A percentile compares a stretch with the other conserved stretches of the same genome.
These are phyloP conservation scores for Pyrenopolyporus hunteri DNA, from an alignment of 495 filamentous ascomycete species.

Conservation along the genomic window DNA sequence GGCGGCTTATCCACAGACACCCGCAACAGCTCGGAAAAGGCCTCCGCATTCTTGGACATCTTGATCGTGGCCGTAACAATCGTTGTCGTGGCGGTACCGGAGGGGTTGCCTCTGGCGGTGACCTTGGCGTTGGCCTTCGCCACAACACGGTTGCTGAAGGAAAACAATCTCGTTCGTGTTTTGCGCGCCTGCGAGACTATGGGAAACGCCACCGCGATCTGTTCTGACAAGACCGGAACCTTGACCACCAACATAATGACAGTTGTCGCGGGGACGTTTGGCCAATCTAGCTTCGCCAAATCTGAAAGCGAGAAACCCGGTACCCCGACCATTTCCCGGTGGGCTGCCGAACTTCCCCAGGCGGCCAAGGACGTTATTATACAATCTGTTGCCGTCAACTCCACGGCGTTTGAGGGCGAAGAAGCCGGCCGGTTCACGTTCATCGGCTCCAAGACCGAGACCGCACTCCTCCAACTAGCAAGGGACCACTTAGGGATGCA, in stretches of 20 bases:
- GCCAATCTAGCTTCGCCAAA: constrained; percentile 64
- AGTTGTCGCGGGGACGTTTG: constrained; percentile 71
- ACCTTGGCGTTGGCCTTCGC: constrained; percentile 83
- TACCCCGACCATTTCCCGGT: constrained; percentile 58
- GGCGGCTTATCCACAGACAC: constrained; percentile 58
- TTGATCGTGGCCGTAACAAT: constrained; percentile 84
- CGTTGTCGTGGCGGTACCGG: constrained; percentile 82
- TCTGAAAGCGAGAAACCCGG: constrained; percentile 30
- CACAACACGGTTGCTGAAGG: constrained; percentile 78
- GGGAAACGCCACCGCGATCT: constrained; percentile 85
- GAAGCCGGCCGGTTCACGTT: constrained; percentile 64
- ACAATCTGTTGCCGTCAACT: constrained; percentile 73
- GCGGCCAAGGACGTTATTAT: constrained; percentile 62
- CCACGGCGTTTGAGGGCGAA: constrained; percentile 75
- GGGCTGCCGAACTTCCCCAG: constrained; percentile 61
- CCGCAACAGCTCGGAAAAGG: constrained; percentile 62
- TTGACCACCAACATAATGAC: constrained; percentile 80
- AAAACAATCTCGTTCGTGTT: constrained; percentile 80
- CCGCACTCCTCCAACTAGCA: constrained; percentile 70
- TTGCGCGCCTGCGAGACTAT: constrained; percentile 83
- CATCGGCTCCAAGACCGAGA: constrained; percentile 79
- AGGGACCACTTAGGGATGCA: constrained; percentile 68
- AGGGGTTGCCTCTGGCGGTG: constrained; percentile 81
- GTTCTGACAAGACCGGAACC: constrained; percentile 87
- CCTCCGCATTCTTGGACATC: constrained; percentile 77